Conservation (phyloP, 352 stramenopile genomes). For the Peronospora tabacina region DNA sequence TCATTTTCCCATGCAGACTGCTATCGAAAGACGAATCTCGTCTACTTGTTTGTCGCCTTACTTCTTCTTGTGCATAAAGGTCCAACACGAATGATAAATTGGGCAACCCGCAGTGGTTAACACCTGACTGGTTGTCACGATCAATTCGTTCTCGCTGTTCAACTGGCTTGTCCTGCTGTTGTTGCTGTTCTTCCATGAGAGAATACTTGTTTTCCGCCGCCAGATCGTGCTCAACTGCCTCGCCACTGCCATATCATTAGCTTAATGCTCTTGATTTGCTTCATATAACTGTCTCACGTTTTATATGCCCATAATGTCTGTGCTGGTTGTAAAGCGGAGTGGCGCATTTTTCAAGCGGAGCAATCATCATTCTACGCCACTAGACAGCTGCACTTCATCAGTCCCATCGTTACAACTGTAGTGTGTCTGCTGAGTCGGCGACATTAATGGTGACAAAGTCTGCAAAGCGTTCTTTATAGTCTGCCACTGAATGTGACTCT, state of each 20-base stretch:
- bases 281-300: conserved; percentile 48
- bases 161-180: conserved; percentile 11
- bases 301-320: conserved; percentile 52
- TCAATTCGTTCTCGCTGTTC: not conserved
- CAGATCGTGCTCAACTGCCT: conserved; percentile 62
- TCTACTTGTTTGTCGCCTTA: conserved; percentile 5
- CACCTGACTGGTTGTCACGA: conserved; percentile 14
- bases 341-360: conserved; percentile 23
- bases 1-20: conserved; percentile 32
- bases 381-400: too few relatives aligned
- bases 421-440: conserved; percentile 11
- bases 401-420: not conserved
- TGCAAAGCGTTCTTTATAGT: conserved; percentile 3
- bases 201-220: conserved; percentile 49
- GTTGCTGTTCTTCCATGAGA: conserved; percentile 32
- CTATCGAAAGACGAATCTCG: conserved; percentile 17
- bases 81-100: conserved; percentile 28
- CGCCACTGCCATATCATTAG: conserved; percentile 69
- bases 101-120: conserved; percentile 13
- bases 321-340: conserved; percentile 26
- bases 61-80: conserved; percentile 20
- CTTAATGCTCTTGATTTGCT: conserved; percentile 46
- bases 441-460: conserved; percentile 18
- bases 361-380: conserved; percentile 6
- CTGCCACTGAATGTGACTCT: too few relatives aligned